These are phyloP conservation scores for Chloranthus sessilifolius DNA, from an alignment of 164 flowering plant species.

Conservation along the genomic window DNA sequence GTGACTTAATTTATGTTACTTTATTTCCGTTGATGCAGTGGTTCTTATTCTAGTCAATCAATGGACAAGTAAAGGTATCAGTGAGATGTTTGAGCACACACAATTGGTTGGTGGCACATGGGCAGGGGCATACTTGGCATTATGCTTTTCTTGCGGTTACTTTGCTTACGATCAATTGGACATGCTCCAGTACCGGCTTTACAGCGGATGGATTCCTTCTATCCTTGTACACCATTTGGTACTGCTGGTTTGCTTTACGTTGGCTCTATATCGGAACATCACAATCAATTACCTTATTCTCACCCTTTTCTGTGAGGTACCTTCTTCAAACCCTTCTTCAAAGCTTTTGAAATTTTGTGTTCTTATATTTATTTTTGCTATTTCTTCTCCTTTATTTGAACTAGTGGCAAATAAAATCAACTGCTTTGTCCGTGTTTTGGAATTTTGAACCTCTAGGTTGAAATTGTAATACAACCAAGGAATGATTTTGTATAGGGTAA, in stretches of 20 bases:
- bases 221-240: constrained; percentile 82
- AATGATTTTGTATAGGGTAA: no score
- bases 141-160: constrained; percentile 93
- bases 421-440: no score
- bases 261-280: constrained; percentile 79
- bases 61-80: constrained; percentile 32
- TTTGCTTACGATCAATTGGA: constrained; percentile 98
- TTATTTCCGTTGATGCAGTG: constrained; percentile 39
- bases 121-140: constrained; percentile 70
- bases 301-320: constrained; percentile 94
- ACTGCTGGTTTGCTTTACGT: constrained; percentile 83
- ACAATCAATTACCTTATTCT: constrained; percentile 95
- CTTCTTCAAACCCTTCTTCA: not conserved
- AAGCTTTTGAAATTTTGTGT: not conserved
- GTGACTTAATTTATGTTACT: not conserved
- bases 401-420: no score
- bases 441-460: no score
- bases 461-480: no score
- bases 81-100: constrained; percentile 73
- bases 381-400: no score
- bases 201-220: constrained; percentile 79
- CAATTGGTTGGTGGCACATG: constrained; percentile 64
- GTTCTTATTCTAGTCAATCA: constrained; percentile 55
- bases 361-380: no score
- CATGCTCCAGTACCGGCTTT: constrained; percentile 72